These are phyloP conservation scores for Rosa chinensis DNA, from an alignment of 306 rosid genomes.

Conservation along the genomic window DNA sequence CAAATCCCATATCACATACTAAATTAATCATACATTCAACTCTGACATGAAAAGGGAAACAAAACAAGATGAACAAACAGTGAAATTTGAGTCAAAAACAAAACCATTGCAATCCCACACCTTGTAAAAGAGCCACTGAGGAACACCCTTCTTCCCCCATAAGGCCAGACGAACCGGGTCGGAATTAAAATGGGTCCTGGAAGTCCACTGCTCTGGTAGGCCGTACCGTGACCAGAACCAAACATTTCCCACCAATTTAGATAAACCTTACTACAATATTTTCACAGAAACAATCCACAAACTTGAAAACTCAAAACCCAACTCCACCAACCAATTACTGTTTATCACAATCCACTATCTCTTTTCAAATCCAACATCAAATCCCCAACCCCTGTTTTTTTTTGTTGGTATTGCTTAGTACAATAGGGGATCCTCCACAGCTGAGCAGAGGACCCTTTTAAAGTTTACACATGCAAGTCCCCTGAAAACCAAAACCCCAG, in stretches of 20 bases:
- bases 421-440: slow-evolving; percentile 61
- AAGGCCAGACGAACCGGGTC: slow-evolving; percentile 64
- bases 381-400: background rate
- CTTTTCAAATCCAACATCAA: slow-evolving; percentile 9
- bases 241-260: slow-evolving; percentile 55
- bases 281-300: background rate
- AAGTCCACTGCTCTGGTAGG: slow-evolving; percentile 43
- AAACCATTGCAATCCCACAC: slow-evolving; percentile 29
- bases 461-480: slow-evolving; percentile 53
- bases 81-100: background rate
- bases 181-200: slow-evolving; percentile 58
- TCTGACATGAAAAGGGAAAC: slow-evolving; percentile 6
- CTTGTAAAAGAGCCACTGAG: slow-evolving; percentile 74
- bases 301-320: slow-evolving; percentile 22
- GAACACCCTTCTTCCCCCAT: slow-evolving; percentile 74
- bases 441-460: slow-evolving; percentile 77
- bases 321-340: slow-evolving; percentile 12
- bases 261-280: background rate
- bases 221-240: slow-evolving; percentile 48
- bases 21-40: background rate
- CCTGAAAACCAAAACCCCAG: slow-evolving; percentile 21
- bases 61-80: slow-evolving; percentile 10
- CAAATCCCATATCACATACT: slow-evolving; percentile 27
- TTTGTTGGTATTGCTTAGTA: background rate
- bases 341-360: slow-evolving; percentile 15